A percentile compares a stretch with the other conserved stretches of the same genome.
phyloP scores from a whole-genome alignment of 2,329 filamentous ascomycete genomes.

The Paramyrothecium roridum region DNA sequence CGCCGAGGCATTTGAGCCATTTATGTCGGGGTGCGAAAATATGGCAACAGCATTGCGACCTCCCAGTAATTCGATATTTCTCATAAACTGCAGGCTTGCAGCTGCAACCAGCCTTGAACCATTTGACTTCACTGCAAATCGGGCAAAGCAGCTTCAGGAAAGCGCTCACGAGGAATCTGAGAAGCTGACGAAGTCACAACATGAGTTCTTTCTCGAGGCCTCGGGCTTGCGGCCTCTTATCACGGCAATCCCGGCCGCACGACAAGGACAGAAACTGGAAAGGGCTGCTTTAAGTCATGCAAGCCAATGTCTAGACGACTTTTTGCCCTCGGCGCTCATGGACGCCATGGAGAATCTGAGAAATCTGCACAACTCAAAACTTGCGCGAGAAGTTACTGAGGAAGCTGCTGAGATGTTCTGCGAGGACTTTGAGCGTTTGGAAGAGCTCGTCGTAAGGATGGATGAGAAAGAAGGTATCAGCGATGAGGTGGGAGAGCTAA shows the following conservation, averaged over 20 bases:
- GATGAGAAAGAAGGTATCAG: conserved; percentile 34
- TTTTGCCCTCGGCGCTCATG: conserved; percentile 88
- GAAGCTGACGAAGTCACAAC: conserved; percentile 65
- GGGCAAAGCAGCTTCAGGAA: conserved; percentile 52
- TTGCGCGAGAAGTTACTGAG: conserved; percentile 76
- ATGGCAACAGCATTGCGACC: conserved; percentile 59
- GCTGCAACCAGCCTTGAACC: conserved; percentile 52
- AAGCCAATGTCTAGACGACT: conserved; percentile 80
- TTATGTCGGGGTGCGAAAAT: conserved; percentile 70
- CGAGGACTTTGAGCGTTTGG: conserved; percentile 69
- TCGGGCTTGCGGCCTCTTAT: conserved; percentile 71
- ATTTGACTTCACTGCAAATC: conserved; percentile 62
- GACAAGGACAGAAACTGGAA: conserved; percentile 40
- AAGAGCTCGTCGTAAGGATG: conserved; percentile 43
- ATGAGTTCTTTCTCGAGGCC: conserved; percentile 67
- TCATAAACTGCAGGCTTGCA: conserved; percentile 66
- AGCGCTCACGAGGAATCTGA: conserved; percentile 51
- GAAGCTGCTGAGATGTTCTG: conserved; percentile 83
- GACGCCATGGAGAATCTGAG: conserved; percentile 83
- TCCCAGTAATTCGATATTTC: conserved; percentile 65
- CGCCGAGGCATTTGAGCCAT: conserved; percentile 79
- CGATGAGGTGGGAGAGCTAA: conserved; percentile 18
- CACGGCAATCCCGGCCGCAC: conserved; percentile 43
- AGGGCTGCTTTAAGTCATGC: conserved; percentile 55
- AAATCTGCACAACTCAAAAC: conserved; percentile 65